phyloP scores from a whole-genome alignment of 192 early-diverging fungal species.

The Backusella liffmaniae region DNA sequence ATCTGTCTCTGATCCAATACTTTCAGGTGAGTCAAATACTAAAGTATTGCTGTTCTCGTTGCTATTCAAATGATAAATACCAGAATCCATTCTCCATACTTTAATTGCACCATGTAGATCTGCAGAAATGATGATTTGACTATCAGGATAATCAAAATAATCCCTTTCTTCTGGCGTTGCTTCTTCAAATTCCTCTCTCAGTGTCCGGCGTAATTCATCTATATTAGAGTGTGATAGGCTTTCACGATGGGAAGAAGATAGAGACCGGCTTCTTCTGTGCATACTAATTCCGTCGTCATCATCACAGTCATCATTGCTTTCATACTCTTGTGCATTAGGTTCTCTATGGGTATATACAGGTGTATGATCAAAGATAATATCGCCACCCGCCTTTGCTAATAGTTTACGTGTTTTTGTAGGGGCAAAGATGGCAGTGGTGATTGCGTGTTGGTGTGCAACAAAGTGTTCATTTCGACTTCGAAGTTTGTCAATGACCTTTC shows the following conservation, averaged over 20 bases:
- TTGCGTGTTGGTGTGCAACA: slow-evolving; percentile 52
- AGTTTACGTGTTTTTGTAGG: slow-evolving; percentile 59
- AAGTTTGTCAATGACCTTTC: slow-evolving; percentile 28
- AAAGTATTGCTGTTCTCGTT: background rate
- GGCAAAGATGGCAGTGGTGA: slow-evolving; percentile 64
- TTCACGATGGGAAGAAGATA: background rate
- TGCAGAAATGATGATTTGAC: slow-evolving; percentile 63
- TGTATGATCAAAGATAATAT: slow-evolving; percentile 41
- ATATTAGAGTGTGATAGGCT: background rate
- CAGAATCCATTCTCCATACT: slow-evolving; percentile 64
- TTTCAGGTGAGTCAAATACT: background rate
- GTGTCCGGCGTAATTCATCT: background rate
- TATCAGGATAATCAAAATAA: slow-evolving; percentile 38
- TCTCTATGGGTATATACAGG: slow-evolving; percentile 41
- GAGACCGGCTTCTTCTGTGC: background rate
- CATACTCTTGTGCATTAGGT: background rate
- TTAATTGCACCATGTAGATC: slow-evolving; percentile 61
- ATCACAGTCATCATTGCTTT: background rate
- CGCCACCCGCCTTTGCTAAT: slow-evolving; percentile 50
- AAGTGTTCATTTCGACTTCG: slow-evolving; percentile 31
- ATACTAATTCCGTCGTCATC: background rate
- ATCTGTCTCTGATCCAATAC: background rate
- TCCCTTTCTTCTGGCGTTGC: background rate
- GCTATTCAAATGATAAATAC: slow-evolving; percentile 19
- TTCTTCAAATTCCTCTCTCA: slow-evolving; percentile 7